Base-by-base conservation (phyloP, 202 grass and related monocot genomes). In the Zoysia matrella region DNA sequence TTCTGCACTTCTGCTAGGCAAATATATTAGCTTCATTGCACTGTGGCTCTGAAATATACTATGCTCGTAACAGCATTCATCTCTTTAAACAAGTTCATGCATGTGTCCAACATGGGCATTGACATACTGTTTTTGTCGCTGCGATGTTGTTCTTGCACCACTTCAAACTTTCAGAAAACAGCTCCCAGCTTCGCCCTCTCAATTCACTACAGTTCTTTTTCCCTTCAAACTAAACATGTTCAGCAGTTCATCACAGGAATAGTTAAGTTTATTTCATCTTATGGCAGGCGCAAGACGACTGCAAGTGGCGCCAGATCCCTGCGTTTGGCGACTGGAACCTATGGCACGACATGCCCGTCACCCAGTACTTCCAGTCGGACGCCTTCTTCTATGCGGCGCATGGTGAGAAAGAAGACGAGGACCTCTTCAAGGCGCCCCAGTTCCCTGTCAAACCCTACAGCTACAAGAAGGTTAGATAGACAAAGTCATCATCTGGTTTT, bases 301-400 rank as follows among this genome's bases (percentile, higher is more conserved):
- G 79, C 69, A 90, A 88, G 67, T 89, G 89, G 86, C 77, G 83
- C 36, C 91, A 97, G 57, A 79, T 94, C 72, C 94, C 91, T 47
- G 89, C 94, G 74, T 97, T 94, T 67, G 94, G 94, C 58, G 88
- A 92, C 63, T 97, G 91, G 91, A 94, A 97, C 68, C 61, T 93
- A 67, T 94, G 86, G 81, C 80, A 86, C 2, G 94, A 91, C 43
- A 86, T 94, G 70, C 94, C 94, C 40, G 90, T 92, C 40, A 84
- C 94, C 49, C 89, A 94, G 43, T 94, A 94, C 89, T 90, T 97
- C 49, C 89, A 97, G 71, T 68, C 94, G 64, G 93, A 72, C 40
- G 74, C 90, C 15, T 85, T 89, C 72, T 88, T 94, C 89, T 87
- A 90, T 75, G 83, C 85, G 10, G 84, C 86, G 13, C 88, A 90